A percentile compares a stretch with the other conserved stretches of the same genome.
These are phyloP conservation scores for Malania oleifera DNA, from an alignment of 164 flowering plant species.

Conservation along the genomic window DNA sequence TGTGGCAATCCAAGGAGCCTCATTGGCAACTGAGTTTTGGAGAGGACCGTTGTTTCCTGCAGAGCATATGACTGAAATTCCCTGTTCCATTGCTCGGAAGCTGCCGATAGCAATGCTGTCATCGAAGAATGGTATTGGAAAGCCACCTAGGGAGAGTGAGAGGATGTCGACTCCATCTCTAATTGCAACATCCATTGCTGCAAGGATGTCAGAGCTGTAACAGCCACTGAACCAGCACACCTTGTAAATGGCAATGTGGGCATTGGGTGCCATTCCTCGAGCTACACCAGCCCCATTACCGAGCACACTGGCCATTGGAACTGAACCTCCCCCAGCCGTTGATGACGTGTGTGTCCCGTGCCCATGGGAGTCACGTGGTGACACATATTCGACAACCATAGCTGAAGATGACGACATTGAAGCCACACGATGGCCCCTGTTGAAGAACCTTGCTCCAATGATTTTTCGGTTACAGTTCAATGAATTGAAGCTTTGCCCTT, in stretches of 20 bases:
- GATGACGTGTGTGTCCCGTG: constrained; percentile 97
- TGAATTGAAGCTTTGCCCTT: constrained; percentile 53
- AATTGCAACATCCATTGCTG: constrained; percentile 88
- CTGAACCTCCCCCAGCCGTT: constrained; percentile 71
- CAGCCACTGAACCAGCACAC: constrained; percentile 92
- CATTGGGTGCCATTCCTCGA: constrained; percentile 84
- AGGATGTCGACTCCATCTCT: constrained; percentile 84
- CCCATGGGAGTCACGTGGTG: constrained; percentile 79
- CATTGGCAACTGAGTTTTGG: constrained; percentile 75
- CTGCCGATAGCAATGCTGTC: constrained; percentile 91
- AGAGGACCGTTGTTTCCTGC: constrained; percentile 91
- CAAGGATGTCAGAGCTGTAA: constrained; percentile 87
- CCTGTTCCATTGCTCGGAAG: constrained; percentile 75
- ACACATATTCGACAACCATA: constrained; percentile 40
- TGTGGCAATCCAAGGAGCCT: constrained; percentile 91
- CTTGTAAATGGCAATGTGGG: constrained; percentile 87
- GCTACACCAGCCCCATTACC: constrained; percentile 78
- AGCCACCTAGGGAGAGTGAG: constrained; percentile 86
- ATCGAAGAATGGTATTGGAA: constrained; percentile 70
- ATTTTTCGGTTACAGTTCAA: constrained; percentile 70
- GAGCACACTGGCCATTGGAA: constrained; percentile 62
- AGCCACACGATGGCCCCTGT: constrained; percentile 56
- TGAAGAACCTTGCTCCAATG: constrained; percentile 82
- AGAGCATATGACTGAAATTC: constrained; percentile 74
- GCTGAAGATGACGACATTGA: constrained; percentile 17